Base-by-base conservation (phyloP, 768 basidiomycete genomes). In the Steccherinum ochraceum region DNA sequence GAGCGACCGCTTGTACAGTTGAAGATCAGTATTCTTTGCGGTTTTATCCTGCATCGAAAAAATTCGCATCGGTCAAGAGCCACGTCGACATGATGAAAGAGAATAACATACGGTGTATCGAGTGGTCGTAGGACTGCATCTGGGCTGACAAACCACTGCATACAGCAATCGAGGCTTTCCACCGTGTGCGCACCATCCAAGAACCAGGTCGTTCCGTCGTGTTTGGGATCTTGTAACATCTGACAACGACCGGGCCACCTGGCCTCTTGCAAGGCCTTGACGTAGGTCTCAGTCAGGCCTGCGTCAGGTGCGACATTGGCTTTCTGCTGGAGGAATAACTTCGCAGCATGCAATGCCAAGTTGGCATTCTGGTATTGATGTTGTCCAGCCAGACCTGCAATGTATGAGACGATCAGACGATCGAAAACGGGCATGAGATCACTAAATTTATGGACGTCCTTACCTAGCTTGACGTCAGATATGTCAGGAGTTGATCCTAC, bases 171-270 rank as follows among this genome's bases (percentile, higher is more conserved):
- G 24, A 99, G 72, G 61, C 93, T 96, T 63, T 98, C 96, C 12
- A 78, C 68, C 0, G 96, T 99, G 65, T 99, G 96, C 11, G 96
- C 94, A 0, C 96, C 96, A 63, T 98, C 96, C 12, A 99, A 71
- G 66, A 84, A 91, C 96, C 96, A 98, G 2, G 79, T 86, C 5
- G 78, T 73, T 13, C 66, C 60, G 1, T 67, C 46, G 35, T 77
- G 63, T 13, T 56, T 62, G 1, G 83, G 83, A 61, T 94, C 93
- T 10, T 51, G 45, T 12, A 95, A 80, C 7, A 78, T 79, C 68
- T 99, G 96, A 64, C 96, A 99, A 42, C 96, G 81, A 12, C 95
- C 96, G 10, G 96, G 94, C 95, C 96, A 99, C 53, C 72, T 79
- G 3, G 93, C 77, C 18, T 74, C 68, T 58, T 79, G 68, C 19